phyloP scores from a whole-genome alignment of 306 rosid species.

The peach (Prunus persica) region Prunus_persica_NCBIv2 NC_034009.1:25737001-25737500 shows the following conservation, averaged over 20 bases:
- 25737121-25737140: slow-evolving; percentile 23
- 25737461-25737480: slow-evolving; percentile 40
- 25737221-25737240: not conserved
- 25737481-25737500: slow-evolving; percentile 33
- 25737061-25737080: not conserved
- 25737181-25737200: slow-evolving; percentile 40
- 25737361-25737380: slow-evolving; percentile 38
- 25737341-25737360: slow-evolving; percentile 46
- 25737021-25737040: not conserved
- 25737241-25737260: not conserved
- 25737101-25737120: slow-evolving; percentile 26
- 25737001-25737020: not conserved
- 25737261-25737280: slow-evolving; percentile 16
- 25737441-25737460: slow-evolving; percentile 39
- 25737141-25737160: slow-evolving; percentile 43
- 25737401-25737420: slow-evolving; percentile 33
- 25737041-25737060: not conserved
- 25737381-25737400: slow-evolving; percentile 42
- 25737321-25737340: slow-evolving; percentile 47
- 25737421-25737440: slow-evolving; percentile 39
- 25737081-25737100: slow-evolving; percentile 25
- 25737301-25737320: slow-evolving; percentile 39
- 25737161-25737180: slow-evolving; percentile 31
- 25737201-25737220: slow-evolving; percentile 30
- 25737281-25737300: slow-evolving; percentile 34